Evolutionary conservation across 257 asterid species (phyloP), one percentile per base, ranked within the genome.

Genomic region (Rehmannia glutinosa): DNA sequence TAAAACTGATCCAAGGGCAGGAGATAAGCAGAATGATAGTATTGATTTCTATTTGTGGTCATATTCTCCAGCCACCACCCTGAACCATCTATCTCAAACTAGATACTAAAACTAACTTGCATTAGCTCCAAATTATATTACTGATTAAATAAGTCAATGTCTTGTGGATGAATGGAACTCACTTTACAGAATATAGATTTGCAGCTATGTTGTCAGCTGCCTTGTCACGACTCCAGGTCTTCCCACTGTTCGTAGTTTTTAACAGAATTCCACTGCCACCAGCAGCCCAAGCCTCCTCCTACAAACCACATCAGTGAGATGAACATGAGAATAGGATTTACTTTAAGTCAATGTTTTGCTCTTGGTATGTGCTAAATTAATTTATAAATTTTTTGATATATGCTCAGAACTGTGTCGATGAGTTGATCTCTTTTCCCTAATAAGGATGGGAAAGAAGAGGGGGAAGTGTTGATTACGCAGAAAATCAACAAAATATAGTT

Each of bases 231-330:
- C 52, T 71, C 97, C 99, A 94, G 42, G 88, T 64, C 91, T 84
- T 91, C 47, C 99, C 96, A 10, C 96, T 89, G 72, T 94, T 88
- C 0, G 81, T 88, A 52, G 99, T 86, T 80, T 93, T 94, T 64
- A 94, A 73, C 76, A 91, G 81, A 77, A 94, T 61, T 30, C 97
- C 99, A 73, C 99, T 94, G 35, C 99, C 96, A 71, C 99, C 99
- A 66, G 97, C 96, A 61, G 97, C 99, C 97, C 99, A 88, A 41
- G 97, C 99, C 78, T 93, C 97, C 19, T 77, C 97, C 97, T 94
- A 65, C 59, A 62, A 66, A 21, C 67, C 56, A 41, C 64, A 73
- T 45, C 17, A 25, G 53, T 16, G 20, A 49, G 38, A 60, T 39
- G 30, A 15, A 39, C 52, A 62, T 4, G 19, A 47, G 42, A 71